Base-by-base conservation (phyloP, 176 grass and related monocot species). In the Bonia amplexicaulis region DNA sequence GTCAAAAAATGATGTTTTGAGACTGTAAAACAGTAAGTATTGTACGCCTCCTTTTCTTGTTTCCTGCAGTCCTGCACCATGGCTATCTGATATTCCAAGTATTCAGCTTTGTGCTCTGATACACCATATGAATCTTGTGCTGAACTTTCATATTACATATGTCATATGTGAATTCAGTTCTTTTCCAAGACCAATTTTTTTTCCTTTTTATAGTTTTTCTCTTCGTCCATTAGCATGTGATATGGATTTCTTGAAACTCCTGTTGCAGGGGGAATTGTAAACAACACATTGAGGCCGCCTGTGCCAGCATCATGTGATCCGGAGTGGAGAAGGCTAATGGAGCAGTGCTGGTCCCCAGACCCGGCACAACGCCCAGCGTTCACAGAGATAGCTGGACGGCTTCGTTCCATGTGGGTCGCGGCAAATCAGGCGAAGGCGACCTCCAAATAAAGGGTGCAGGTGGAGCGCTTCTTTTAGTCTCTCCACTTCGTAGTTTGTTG, bases 331-430 rank as follows among this genome's bases (percentile, higher is more conserved):
- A 85, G 80, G 47, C 88, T 95, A 39, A 95, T 95, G 93, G 93
- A 95, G 80, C 86, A 87, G 37, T 95, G 93, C 64, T 95, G 93
- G 93, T 89, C 95, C 17, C 95, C 90, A 1, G 92, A 97, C 48
- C 95, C 95, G 2, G 31, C 73, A 22, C 88, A 89, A 71, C 92
- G 95, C 17, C 95, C 95, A 8, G 86, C 89, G 2, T 97, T 97
- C 77, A 90, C 92, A 9, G 92, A 95, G 85, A 93, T 97, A 33
- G 95, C 95, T 48, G 87, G 69, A 12, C 73, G 89, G 23, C 86
- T 97, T 20, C 87, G 95, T 20, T 57, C 89, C 64, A 97, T 95
- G 95, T 95, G 92, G 2, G 88, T 84, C 4, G 93, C 89, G 0
- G 89, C 89, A 4, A 90, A 84, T 67, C 89, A 90, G 80, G 66